Conservation (phyloP, 768 basidiomycete genomes). For the Hygrocybe punicea region DNA sequence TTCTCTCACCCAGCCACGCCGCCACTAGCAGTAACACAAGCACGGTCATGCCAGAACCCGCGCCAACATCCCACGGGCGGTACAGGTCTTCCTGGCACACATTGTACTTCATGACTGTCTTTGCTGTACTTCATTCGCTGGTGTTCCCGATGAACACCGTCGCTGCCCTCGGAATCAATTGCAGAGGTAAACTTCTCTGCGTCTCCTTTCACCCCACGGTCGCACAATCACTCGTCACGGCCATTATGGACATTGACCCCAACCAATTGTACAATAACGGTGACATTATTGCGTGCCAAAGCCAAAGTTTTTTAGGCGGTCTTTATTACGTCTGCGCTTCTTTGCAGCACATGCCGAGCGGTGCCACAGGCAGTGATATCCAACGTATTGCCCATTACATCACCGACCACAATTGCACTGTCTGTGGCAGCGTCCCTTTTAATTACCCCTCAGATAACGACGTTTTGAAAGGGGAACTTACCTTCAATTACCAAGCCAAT, state of each 20-base stretch:
- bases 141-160: neutral
- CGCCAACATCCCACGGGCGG: neutral
- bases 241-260: neutral
- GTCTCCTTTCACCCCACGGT: neutral
- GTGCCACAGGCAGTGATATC: slow-evolving; percentile 1
- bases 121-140: slow-evolving; percentile 1
- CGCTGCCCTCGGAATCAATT: neutral
- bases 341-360: slow-evolving; percentile 1
- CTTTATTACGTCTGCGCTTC: neutral
- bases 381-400: slow-evolving; percentile 3
- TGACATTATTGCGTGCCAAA: neutral
- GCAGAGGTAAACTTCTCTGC: neutral
- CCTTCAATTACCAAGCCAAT: neutral
- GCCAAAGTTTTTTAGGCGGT: too few species aligned
- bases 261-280: neutral
- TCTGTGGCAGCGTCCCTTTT: slow-evolving; percentile 5
- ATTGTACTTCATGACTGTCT: slow-evolving; percentile 1
- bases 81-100: neutral
- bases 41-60: neutral
- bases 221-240: neutral
- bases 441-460: slow-evolving; percentile 2
- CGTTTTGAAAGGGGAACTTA: slow-evolving; percentile 3
- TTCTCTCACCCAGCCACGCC: neutral
- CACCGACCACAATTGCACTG: neutral
- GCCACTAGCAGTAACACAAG: neutral